A percentile compares a stretch with the other conserved stretches of the same genome.
These are phyloP conservation scores for Scenedesmus sp. DNA, from an alignment of 163 green algal genomes.

Conservation along the genomic window DNA sequence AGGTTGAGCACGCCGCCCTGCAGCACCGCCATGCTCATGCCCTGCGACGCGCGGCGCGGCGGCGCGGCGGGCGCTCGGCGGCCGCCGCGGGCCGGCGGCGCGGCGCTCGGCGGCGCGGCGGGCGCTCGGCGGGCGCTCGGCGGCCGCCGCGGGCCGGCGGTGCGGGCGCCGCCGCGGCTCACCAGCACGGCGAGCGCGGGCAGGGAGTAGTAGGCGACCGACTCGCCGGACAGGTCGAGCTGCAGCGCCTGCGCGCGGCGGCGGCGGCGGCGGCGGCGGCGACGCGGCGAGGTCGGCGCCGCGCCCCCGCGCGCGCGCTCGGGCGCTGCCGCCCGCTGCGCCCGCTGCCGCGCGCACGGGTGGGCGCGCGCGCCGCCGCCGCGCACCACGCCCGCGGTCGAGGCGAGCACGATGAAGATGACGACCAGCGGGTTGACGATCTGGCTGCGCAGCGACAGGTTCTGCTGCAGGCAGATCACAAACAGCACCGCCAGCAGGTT, in stretches of 20 bases:
- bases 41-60: too few relatives aligned
- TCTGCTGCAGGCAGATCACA: conserved; percentile 58
- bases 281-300: too few relatives aligned
- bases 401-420: conserved; percentile 63
- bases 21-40: conserved; percentile 61
- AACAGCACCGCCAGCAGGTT: conserved; percentile 63
- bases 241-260: conserved; percentile 49
- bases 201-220: conserved; percentile 63
- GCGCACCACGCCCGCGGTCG: conserved; percentile 61
- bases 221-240: conserved; percentile 51
- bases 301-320: too few relatives aligned
- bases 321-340: neutral
- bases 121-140: too few relatives aligned
- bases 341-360: neutral
- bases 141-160: too few relatives aligned
- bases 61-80: too few relatives aligned
- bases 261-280: too few relatives aligned
- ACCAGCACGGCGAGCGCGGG: conserved; percentile 68
- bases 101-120: too few relatives aligned
- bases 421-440: conserved; percentile 67
- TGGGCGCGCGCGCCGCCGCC: too few relatives aligned
- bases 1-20: conserved; percentile 70
- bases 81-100: too few relatives aligned
- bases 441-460: conserved; percentile 63
- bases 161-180: neutral